Base-by-base conservation (phyloP, 495 filamentous ascomycete genomes). In the Echria macrotheca region DNA sequence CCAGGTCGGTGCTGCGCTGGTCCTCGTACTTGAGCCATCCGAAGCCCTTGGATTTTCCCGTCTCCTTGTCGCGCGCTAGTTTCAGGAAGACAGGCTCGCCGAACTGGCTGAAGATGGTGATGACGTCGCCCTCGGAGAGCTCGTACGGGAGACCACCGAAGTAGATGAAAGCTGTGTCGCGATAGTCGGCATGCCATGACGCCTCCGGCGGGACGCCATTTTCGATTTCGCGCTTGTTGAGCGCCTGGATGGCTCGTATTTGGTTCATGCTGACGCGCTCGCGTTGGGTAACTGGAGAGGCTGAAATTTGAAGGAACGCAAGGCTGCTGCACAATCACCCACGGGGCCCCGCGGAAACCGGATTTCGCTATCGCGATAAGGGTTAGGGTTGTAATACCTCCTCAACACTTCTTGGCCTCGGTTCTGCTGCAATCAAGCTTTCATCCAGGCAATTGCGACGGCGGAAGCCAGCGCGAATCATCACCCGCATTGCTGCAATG, bases 21-120 rank as follows among this genome's bases (percentile, higher is more conserved):
- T 98, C 93, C 62, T 98, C 93, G 67, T 96, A 98, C 66, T 98
- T 98, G 44, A 98, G 76, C 73, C 90, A 99, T 1, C 84, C 87
- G 55, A 96, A 99, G 1, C 93, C 93, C 47, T 83, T 84, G 53
- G 86, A 91, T 65, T 95, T 95, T 22, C 93, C 94, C 0, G 91
- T 91, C 60, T 97, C 93, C 63, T 94, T 93, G 73, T 98, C 93
- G 46, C 93, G 88, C 24, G 83, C 77, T 1, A 97, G 77, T 54
- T 96, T 93, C 48, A 97, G 74, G 67, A 89, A 89, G 10, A 87
- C 85, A 7, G 94, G 94, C 61, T 97, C 90, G 51, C 93, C 93
- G 59, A 82, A 99, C 62, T 99, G 94, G 21, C 89, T 95, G 78
- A 97, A 99, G 48, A 99, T 94, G 21, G 91, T 87, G 51, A 97